Evolutionary conservation across 306 rosid genomes (phyloP).

Genomic region (Crotalaria pallida): DNA sequence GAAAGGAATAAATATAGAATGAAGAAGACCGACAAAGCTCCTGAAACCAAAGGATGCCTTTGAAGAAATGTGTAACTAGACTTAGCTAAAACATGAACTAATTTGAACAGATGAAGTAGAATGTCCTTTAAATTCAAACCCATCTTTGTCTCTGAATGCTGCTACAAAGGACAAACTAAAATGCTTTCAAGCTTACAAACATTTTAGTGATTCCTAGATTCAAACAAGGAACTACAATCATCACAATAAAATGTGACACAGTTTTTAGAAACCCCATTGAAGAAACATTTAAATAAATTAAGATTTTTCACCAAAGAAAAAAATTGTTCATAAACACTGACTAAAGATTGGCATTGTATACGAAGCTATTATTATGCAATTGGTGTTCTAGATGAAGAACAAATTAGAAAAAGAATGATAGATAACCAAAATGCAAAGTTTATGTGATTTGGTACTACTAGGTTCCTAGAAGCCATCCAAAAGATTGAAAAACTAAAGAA

Average conservation of each 20-base stretch:
- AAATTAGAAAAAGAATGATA: neutral
- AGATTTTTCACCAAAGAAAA: neutral
- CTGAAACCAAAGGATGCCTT: slow-evolving; percentile 45
- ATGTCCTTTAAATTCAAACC: slow-evolving; percentile 47
- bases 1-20: slow-evolving; percentile 48
- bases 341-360: neutral
- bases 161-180: neutral
- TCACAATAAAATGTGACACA: neutral
- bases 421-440: neutral
- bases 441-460: slow-evolving; percentile 6
- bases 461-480: neutral
- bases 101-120: slow-evolving; percentile 31
- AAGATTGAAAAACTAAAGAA: slow-evolving; percentile 25
- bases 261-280: neutral
- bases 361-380: neutral
- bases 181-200: slow-evolving; percentile 7
- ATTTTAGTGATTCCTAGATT: neutral
- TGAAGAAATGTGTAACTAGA: slow-evolving; percentile 32
- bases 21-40: slow-evolving; percentile 19
- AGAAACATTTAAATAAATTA: neutral
- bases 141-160: slow-evolving; percentile 37
- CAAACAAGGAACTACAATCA: neutral
- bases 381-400: neutral
- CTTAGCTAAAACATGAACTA: slow-evolving; percentile 23
- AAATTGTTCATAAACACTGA: neutral